These are phyloP conservation scores for Vaccinium myrtillus DNA, from an alignment of 148 eudicot species.

Conservation along the genomic window DNA sequence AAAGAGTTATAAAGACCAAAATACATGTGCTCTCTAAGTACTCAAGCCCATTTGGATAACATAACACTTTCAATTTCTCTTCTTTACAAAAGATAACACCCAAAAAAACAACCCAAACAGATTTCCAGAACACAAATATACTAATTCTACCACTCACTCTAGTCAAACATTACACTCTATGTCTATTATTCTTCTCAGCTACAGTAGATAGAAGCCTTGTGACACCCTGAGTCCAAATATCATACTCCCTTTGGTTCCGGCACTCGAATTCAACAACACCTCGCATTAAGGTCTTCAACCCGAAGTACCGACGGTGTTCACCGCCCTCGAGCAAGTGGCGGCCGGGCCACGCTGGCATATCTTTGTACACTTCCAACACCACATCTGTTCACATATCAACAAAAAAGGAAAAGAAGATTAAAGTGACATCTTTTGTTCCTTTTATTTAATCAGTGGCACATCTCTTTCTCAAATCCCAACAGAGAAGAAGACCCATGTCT, in stretches of 20 bases:
- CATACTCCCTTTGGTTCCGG: conserved; percentile 70
- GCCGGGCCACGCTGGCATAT: conserved; percentile 95
- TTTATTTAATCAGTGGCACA: conserved; percentile 27
- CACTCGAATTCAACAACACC: conserved; percentile 98
- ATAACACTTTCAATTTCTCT: not conserved
- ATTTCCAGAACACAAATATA: not conserved
- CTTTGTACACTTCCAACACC: conserved; percentile 80
- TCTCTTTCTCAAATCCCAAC: conserved; percentile 79
- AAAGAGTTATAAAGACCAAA: conserved; percentile 14
- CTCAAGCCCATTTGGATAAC: not conserved
- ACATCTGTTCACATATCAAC: conserved; percentile 46
- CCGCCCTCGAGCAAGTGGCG: conserved; percentile 89
- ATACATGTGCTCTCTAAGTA: conserved; percentile 21
- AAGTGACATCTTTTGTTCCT: conserved; percentile 31
- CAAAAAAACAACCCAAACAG: not conserved
- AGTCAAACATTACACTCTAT: conserved; percentile 11
- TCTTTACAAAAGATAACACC: conserved; percentile 15
- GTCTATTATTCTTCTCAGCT: conserved; percentile 20
- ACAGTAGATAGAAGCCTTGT: conserved; percentile 63
- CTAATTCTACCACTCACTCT: not conserved
- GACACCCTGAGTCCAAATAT: conserved; percentile 90
- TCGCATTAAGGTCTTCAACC: conserved; percentile 61
- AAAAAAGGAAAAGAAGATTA: conserved; percentile 23
- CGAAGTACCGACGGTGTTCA: conserved; percentile 69
- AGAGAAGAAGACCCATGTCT: conserved; percentile 38